Base-by-base conservation (phyloP, 257 asterid species). In the Haberlea rhodopensis region DNA sequence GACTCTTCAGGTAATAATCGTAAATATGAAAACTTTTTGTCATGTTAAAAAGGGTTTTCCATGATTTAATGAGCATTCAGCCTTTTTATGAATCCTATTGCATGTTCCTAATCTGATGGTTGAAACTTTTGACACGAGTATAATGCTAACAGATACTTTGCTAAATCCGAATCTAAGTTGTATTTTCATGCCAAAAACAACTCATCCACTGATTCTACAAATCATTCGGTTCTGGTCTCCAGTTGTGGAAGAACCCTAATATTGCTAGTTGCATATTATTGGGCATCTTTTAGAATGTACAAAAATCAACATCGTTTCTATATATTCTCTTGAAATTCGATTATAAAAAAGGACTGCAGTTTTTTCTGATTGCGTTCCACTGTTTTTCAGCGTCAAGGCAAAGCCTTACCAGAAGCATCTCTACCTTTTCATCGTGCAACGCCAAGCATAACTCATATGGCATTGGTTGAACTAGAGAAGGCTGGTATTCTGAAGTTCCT, bases 371-470 rank as follows among this genome's bases (percentile, higher is more conserved):
- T 34, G 34, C 21, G 21, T 68, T 54, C 40, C 62, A 24, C 66
- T 70, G 67, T 72, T 70, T 68, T 68, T 69, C 84, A 92, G 98
- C 83, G 82, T 62, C 88, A 89, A 82, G 98, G 98, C 45, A 89
- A 89, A 84, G 84, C 84, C n/a, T 69, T 92, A 57, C 98, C 98
- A 40, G 87, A 92, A 78, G 97, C 98, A 71, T 89, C 97, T 34
- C 75, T 92, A 57, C 96, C 98, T 57, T 92, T 92, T 79, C 96
- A 92, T 78, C 89, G 97, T 55, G 97, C 98, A 34, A 92, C 79
- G 28, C 98, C 98, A 71, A 85, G 96, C 78, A 53, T 77, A 75
- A 92, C 98, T 34, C 98, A 89, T 55, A 84, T 92, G 97, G 97
- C 98, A 60, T 76, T 92, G 78, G 95, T 89, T 73, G 94, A 79